Base-by-base conservation (phyloP, 805 yeast genomes). In the Pichia phayaonensis region DNA sequence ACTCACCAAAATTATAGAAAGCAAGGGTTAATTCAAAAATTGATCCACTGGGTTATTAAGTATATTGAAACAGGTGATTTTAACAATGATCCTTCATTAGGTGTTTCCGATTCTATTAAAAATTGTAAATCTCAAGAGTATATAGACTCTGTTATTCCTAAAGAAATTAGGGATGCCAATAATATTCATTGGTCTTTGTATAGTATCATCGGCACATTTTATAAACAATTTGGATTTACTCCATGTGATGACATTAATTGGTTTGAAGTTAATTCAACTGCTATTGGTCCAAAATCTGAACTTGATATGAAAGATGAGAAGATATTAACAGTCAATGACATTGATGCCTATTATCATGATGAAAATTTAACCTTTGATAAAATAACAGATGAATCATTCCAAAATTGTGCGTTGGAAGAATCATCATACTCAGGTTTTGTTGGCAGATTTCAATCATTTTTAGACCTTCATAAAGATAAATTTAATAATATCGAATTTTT, bases 1-100 rank as follows among this genome's bases (percentile, higher is more conserved):
- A 48, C 54, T 8, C 40, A 51, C 21, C 54, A 48, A 20, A 20
- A 45, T 2, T 51, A 51, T 29, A 47, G 54, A 11, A 47, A 42
- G 18, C n/a, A 23, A 27, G 54, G 54, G 2, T n/a, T 47, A 3
- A 45, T 51, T 43, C 46, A 21, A 3, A 27, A 26, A 23, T 23
- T 51, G 31, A 40, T 51, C 6, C 34, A 39, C 18, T 49, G 46
- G 36, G 21, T 51, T 8, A 44, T 51, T 16, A 44, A 45, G 3
- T 47, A 31, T 39, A 45, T 47, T 22, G 54, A 51, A 34, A 31
- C 42, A 26, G 54, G 54, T 7, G 38, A 44, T 22, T 20, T 45
- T 31, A 5, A 22, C 7, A 47, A 18, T 13, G 41, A 44, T 40
- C 2, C 40, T 20, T 22, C 44, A 39, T 27, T 40, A 31, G 6